These are phyloP conservation scores for Tetrastigma voinierianum DNA, from an alignment of 164 flowering plant genomes.

Conservation along the genomic window DNA sequence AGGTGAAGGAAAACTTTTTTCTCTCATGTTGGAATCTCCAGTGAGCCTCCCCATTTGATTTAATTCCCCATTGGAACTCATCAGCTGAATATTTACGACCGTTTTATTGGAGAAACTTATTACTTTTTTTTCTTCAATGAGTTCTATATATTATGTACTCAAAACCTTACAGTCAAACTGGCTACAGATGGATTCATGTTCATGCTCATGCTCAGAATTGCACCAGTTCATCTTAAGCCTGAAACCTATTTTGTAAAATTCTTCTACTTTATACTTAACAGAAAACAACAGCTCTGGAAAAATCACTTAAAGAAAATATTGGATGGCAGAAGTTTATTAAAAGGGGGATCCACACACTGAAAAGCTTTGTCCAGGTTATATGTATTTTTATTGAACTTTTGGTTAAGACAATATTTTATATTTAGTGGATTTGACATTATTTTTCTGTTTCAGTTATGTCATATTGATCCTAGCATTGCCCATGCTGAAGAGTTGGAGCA, in stretches of 20 bases:
- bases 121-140: too few relatives aligned
- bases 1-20: too few relatives aligned
- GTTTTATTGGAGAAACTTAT: too few relatives aligned
- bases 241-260: neutral
- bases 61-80: too few relatives aligned
- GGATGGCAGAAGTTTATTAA: constrained; percentile 86
- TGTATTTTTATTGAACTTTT: neutral
- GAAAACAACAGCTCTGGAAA: constrained; percentile 68
- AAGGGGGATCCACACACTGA: constrained; percentile 83
- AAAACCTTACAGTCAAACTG: too few relatives aligned
- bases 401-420: neutral
- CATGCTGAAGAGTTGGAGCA: constrained; percentile 59
- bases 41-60: too few relatives aligned
- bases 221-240: too few relatives aligned
- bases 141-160: too few relatives aligned
- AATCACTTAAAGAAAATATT: constrained; percentile 47
- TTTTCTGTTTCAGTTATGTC: constrained; percentile 49
- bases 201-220: too few relatives aligned
- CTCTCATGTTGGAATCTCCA: too few relatives aligned
- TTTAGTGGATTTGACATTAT: neutral
- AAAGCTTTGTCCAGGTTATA: constrained; percentile 79
- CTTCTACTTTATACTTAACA: constrained; percentile 12
- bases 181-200: too few relatives aligned
- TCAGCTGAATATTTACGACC: too few relatives aligned
- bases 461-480: constrained; percentile 71